These are phyloP conservation scores for Fusarium sp. DNA, from an alignment of 2,329 filamentous ascomycete species.

Conservation along the genomic window DNA sequence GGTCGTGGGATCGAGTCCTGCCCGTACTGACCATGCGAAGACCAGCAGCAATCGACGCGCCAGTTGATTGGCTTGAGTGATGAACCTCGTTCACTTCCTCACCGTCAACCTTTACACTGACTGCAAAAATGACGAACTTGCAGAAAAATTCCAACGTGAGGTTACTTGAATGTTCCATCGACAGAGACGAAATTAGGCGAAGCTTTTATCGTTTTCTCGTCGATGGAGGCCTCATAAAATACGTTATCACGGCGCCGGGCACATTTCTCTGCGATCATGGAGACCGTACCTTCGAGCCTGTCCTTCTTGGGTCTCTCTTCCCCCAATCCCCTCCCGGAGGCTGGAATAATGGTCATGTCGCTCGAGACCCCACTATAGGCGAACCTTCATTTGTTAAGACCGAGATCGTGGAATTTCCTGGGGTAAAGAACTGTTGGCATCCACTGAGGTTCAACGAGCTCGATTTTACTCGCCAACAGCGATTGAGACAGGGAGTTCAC, in stretches of 20 bases:
- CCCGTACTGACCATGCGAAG: background rate
- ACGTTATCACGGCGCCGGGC: constrained; percentile 36
- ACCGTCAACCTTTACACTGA: background rate
- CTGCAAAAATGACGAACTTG: background rate
- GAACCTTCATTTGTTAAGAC: constrained; percentile 28
- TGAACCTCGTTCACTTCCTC: background rate
- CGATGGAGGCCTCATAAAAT: constrained; percentile 38
- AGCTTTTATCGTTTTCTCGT: constrained; percentile 44
- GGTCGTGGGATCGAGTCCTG: no score
- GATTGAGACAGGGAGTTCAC: constrained; percentile 37
- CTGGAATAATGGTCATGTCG: constrained; percentile 36
- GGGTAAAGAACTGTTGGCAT: constrained; percentile 36
- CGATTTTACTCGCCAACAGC: constrained; percentile 34
- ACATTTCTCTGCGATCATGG: constrained; percentile 32
- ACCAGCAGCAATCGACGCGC: background rate
- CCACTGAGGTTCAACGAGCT: constrained; percentile 36
- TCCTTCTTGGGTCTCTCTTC: constrained; percentile 37
- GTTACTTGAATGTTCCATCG: constrained; percentile 40
- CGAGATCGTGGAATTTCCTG: constrained; percentile 27
- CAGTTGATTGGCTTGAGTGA: background rate
- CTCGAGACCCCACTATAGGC: constrained; percentile 28
- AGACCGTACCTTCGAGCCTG: constrained; percentile 40
- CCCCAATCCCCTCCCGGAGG: constrained; percentile 40
- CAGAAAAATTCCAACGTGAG: constrained; percentile 22
- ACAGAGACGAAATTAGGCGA: constrained; percentile 31